Evolutionary conservation across 176 grass and related monocot genomes (phyloP), one percentile per base, ranked within the genome.

Genomic region (Lolium rigidum): DNA sequence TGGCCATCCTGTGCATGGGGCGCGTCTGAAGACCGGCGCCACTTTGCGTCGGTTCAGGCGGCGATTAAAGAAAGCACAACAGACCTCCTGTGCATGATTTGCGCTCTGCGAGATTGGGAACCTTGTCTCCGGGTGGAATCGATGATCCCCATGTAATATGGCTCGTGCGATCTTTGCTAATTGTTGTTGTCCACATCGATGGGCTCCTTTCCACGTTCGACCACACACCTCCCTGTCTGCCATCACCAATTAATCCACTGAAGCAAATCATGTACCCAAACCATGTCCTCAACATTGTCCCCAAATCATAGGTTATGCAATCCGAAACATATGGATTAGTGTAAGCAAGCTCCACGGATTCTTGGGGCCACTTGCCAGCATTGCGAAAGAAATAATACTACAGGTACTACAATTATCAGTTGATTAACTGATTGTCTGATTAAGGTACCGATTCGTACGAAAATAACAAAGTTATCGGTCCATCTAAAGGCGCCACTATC

Each of bases 111-210:
- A 26, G 62, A 83, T 83, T 60, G 73, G 3, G 17, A 6, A 49
- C 38, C 58, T n/a, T 47, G 43, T 12, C 74, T 62, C 80, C 17
- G 4, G 58, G 14, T 31, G 13, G 24, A 46, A 13, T 6, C 62
- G 31, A 35, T 35, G 31, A 35, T 35, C n/a, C 31, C 12, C 41
- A 43, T 6, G 51, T 26, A 67, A 67, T 68, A 48, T 65, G 66
- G 41, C 67, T 88, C 55, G 55, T 83, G 82, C 25, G 17, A 38
- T 63, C 82, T 63, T 82, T 8, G 47, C 66, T 55, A 51, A 51
- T 14, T 15, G 12, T 66, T 10, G 18, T 2, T 52, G 79, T 80
- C 58, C 78, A 22, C n/a, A 9, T 22, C 22, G n/a, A 44, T 20
- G 12, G 8, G 22, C 56, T 58, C 15, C 8, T 79, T 54, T 26